Evolutionary conservation across 164 flowering plant species (phyloP).

Genomic region (Tinospora cordifolia): DNA sequence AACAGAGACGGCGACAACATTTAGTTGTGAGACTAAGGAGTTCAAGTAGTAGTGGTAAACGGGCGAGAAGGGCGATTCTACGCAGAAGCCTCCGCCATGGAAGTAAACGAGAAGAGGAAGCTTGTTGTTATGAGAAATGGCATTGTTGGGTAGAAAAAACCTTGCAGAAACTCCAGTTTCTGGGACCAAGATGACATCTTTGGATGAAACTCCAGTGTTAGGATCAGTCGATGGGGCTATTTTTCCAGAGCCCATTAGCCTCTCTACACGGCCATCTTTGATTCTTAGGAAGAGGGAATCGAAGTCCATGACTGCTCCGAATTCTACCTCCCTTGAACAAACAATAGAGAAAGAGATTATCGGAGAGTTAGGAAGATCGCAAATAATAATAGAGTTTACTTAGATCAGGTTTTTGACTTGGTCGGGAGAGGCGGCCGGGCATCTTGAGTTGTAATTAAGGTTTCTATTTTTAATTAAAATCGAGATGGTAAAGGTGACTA

Average conservation of each 20-base stretch:
- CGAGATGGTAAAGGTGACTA: no score
- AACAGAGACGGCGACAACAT: conserved; percentile 25
- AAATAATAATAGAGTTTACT: no score
- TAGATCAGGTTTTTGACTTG: no score
- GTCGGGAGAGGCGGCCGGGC: no score
- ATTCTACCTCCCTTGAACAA: no score
- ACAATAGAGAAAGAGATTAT: no score
- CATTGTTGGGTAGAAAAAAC: conserved; percentile 25
- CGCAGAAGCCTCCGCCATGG: conserved; percentile 35
- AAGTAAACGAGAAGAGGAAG: conserved; percentile 29
- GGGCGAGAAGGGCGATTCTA: conserved; percentile 26
- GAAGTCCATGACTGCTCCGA: background rate
- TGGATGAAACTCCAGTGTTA: conserved; percentile 22
- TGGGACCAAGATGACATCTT: conserved; percentile 22
- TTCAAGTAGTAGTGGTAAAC: conserved; percentile 16
- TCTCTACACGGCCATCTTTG: conserved; percentile 24
- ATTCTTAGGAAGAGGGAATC: background rate
- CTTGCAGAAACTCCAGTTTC: conserved; percentile 27
- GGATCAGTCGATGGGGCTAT: conserved; percentile 19
- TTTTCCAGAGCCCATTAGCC: conserved; percentile 14
- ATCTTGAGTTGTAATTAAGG: no score
- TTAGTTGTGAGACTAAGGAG: conserved; percentile 16
- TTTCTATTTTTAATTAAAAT: no score
- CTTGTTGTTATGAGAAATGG: conserved; percentile 6
- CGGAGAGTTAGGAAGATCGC: no score